phyloP scores from a whole-genome alignment of 208 protist species.

The Strigomonas culicis region DNA sequence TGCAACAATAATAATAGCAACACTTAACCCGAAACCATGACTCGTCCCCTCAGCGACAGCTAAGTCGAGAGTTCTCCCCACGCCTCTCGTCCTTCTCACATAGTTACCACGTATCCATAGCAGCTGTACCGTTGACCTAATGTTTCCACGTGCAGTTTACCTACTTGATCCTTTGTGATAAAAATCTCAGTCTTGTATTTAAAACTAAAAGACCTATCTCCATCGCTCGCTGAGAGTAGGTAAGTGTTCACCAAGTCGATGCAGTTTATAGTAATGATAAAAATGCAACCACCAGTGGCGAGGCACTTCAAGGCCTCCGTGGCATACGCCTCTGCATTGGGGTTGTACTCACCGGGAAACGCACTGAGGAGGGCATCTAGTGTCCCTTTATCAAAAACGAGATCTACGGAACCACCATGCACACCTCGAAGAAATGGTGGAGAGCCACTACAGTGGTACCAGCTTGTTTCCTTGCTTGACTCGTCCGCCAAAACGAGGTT shows the following conservation, averaged over 20 bases:
- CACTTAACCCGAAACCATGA: too few species aligned
- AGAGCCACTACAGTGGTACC: slow-evolving; percentile 10
- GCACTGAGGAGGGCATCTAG: slow-evolving; percentile 54
- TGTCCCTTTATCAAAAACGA: slow-evolving; percentile 70
- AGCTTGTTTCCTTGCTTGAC: not conserved
- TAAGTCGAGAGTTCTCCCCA: not conserved
- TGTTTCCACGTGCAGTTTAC: slow-evolving; percentile 44
- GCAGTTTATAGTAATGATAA: slow-evolving; percentile 66
- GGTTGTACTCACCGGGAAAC: slow-evolving; percentile 54
- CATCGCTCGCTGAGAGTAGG: slow-evolving; percentile 24
- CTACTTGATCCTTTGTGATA: slow-evolving; percentile 16
- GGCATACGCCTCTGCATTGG: slow-evolving; percentile 43
- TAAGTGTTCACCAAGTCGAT: slow-evolving; percentile 46
- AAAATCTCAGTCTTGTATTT: slow-evolving; percentile 21
- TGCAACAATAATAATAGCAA: not conserved
- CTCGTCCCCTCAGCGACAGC: too few species aligned
- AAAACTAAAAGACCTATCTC: slow-evolving; percentile 23
- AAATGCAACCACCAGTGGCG: slow-evolving; percentile 28
- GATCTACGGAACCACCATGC: slow-evolving; percentile 17
- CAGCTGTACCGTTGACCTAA: slow-evolving; percentile 49
- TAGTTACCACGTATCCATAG: slow-evolving; percentile 25
- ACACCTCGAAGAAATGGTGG: slow-evolving; percentile 9
- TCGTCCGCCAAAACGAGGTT: slow-evolving; percentile 10
- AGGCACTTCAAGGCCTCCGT: slow-evolving; percentile 30
- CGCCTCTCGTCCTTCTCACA: not conserved